Conservation (phyloP, 371 early-diverging fungal species). For the Basidiobolus meristosporus region DNA sequence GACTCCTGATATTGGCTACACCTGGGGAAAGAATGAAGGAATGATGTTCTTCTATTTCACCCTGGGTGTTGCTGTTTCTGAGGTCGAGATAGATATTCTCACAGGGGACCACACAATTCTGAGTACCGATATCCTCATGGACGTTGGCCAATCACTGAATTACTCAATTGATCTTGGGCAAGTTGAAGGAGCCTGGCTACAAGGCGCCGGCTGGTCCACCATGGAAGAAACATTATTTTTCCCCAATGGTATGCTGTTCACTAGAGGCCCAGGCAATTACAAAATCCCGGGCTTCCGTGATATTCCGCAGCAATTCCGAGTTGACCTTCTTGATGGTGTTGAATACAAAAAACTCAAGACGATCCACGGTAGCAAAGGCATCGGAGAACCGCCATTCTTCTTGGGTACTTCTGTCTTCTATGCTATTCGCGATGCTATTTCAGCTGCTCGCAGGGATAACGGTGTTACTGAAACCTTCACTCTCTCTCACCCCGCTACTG, state of each 20-base stretch:
- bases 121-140: constrained; percentile 52
- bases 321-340: constrained; percentile 33
- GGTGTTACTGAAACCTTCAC: constrained; percentile 18
- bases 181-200: constrained; percentile 61
- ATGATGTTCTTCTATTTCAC: constrained; percentile 50
- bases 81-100: constrained; percentile 58
- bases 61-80: constrained; percentile 45
- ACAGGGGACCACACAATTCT: constrained; percentile 52
- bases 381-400: constrained; percentile 71
- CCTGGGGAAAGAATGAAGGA: constrained; percentile 43
- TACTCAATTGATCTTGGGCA: constrained; percentile 63
- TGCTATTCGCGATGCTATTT: constrained; percentile 51
- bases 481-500: constrained; percentile 44
- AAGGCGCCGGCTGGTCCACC: constrained; percentile 51
- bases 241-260: constrained; percentile 41
- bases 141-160: constrained; percentile 50
- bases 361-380: constrained; percentile 58
- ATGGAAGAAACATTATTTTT: constrained; percentile 48
- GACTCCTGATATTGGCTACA: constrained; percentile 42
- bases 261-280: constrained; percentile 60
- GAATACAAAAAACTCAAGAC: constrained; percentile 31
- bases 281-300: constrained; percentile 60
- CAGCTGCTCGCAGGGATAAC: constrained; percentile 25
- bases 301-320: constrained; percentile 50
- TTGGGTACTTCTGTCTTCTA: constrained; percentile 47